phyloP scores from a whole-genome alignment of 106 monocot genomes.

The Hemerocallis citrina region DNA sequence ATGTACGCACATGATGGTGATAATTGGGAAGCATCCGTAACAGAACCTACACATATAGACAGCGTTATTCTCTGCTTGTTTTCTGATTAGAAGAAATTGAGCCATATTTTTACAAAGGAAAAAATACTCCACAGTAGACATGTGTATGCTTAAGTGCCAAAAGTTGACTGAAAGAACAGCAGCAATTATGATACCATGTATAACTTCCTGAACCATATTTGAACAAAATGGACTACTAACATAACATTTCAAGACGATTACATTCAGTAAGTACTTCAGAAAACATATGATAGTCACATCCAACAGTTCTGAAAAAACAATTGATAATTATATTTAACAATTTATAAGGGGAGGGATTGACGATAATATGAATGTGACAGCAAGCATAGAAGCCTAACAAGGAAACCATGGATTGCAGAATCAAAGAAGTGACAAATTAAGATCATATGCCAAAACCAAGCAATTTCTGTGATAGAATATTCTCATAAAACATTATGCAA shows the following conservation, averaged over 20 bases:
- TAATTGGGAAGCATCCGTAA: slow-evolving; percentile 90
- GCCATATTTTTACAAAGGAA: background rate
- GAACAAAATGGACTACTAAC: background rate
- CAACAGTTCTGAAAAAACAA: no score
- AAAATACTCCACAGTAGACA: background rate
- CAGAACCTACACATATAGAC: slow-evolving; percentile 51
- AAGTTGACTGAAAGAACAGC: background rate
- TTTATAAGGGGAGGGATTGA: no score
- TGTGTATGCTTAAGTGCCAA: background rate
- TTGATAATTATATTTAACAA: no score
- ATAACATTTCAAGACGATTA: background rate
- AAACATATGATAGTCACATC: no score
- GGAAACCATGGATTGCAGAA: no score
- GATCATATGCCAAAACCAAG: no score
- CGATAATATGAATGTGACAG: no score
- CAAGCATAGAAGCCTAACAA: no score
- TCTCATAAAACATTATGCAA: no score
- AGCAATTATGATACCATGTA: background rate
- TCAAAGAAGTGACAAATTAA: no score
- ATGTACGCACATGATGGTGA: slow-evolving; percentile 73
- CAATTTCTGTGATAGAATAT: no score
- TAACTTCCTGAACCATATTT: background rate
- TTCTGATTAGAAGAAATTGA: background rate
- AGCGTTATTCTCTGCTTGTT: background rate
- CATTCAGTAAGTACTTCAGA: no score